Percentiles rank a stretch among this genome's conserved stretches.
Conservation (phyloP, 306 rosid genomes). For the Adenanthera pavonina region DNA sequence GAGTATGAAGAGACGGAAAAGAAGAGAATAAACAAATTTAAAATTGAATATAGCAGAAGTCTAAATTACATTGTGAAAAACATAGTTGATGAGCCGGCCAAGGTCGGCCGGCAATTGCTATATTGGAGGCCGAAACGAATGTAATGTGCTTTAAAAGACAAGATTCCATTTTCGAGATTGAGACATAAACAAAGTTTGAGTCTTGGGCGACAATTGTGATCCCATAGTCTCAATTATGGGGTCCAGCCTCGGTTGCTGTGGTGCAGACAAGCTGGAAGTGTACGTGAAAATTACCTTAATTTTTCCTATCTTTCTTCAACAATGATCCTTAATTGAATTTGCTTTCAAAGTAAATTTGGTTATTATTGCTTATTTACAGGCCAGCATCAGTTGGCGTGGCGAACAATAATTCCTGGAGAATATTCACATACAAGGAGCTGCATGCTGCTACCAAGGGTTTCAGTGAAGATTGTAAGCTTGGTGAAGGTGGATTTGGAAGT, state of each 20-base stretch:
- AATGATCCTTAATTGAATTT: background rate
- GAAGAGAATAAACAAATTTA: background rate
- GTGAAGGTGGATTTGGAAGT: conserved; percentile 96
- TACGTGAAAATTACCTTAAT: conserved; percentile 39
- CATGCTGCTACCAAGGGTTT: conserved; percentile 84
- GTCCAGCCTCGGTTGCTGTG: conserved; percentile 65
- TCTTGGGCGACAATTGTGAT: background rate
- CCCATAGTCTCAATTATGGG: conserved; percentile 60
- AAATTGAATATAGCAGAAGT: background rate
- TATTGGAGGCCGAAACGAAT: conserved; percentile 10
- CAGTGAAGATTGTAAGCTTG: conserved; percentile 76
- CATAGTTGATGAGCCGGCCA: conserved; percentile 52
- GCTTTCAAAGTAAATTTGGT: background rate
- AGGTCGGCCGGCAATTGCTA: conserved; percentile 61
- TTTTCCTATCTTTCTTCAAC: background rate
- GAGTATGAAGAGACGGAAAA: background rate
- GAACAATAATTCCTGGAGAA: conserved; percentile 70
- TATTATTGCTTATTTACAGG: conserved; percentile 26
- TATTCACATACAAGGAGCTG: conserved; percentile 83
- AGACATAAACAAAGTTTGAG: background rate
- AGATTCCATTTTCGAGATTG: conserved; percentile 24
- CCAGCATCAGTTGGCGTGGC: conserved; percentile 51
- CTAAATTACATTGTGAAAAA: background rate
- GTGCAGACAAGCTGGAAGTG: conserved; percentile 71
- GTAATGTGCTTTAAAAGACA: conserved; percentile 41